Base-by-base conservation (phyloP, 306 rosid species). In the Cucurbita maxima region DNA sequence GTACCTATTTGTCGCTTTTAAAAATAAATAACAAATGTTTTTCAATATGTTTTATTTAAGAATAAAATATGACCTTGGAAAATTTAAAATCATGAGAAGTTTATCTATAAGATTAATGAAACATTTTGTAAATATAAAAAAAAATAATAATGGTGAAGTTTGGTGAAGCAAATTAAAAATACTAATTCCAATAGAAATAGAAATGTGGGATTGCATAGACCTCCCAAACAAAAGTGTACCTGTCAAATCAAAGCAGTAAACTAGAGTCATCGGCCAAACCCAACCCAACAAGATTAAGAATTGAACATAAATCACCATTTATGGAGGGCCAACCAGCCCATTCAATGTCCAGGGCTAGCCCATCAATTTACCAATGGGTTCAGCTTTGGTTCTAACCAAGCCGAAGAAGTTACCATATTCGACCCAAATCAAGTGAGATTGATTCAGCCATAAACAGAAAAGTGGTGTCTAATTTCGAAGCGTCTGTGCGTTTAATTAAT, bases 241-340 rank as follows among this genome's bases (percentile, higher is more conserved):
- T 67, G 72, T 67, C 72, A 67, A 67, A 45, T 67, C 72, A 67
- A 63, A 63, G 16, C 34, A 58, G 63, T 57, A 10, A 57, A 57
- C 38, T 12, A 62, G 25, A 22, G 25, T 25, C 25, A 25, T 25
- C 25, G 36, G 37, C 61, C 61, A 10, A 22, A 14, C 55, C 55
- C 55, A 50, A 4, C 18, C 18, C 34, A 30, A 2, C 34, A 30
- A 30, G 34, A 30, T 30, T 30, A 30, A 30, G 34, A 30, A 30
- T 30, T 30, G 34, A 30, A 30, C 34, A 2, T 30, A 30, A 30
- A 30, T 30, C 34, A 30, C 34, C 18, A 14, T 30, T 30, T 30
- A 30, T 30, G 34, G 3, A 30, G 53, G 14, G 4, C 53, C 20
- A 61, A 16, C 4, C 8, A 37, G 19, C 69, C 7, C 8, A 62